phyloP scores from a whole-genome alignment of 345 rosid genomes.

The Salix viminalis region DNA sequence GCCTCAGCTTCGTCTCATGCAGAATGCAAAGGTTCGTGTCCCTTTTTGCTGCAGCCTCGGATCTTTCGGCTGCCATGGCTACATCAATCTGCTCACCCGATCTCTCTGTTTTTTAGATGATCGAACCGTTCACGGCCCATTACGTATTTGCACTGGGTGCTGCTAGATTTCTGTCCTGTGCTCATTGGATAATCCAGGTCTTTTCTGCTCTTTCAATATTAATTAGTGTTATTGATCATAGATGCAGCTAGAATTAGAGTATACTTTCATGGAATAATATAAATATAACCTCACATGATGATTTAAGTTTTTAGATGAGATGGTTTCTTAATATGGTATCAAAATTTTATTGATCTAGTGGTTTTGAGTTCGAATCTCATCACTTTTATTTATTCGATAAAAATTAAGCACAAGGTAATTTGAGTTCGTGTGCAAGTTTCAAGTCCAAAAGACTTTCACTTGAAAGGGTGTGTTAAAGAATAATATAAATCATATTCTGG shows the following conservation, averaged over 20 bases:
- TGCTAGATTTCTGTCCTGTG: constrained; percentile 67
- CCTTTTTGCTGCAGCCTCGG: neutral
- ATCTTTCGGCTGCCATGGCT: neutral
- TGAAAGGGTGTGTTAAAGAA: too few relatives aligned
- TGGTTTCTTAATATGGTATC: fast-evolving
- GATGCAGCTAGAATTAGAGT: too few relatives aligned
- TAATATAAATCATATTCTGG: too few relatives aligned
- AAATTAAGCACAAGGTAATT: too few relatives aligned
- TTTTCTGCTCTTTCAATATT: neutral
- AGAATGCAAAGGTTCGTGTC: constrained; percentile 59
- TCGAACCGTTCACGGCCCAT: constrained; percentile 80
- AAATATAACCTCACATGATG: too few relatives aligned
- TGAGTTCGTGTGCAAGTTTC: too few relatives aligned
- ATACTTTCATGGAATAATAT: too few relatives aligned
- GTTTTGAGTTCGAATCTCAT: too few relatives aligned
- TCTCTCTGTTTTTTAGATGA: constrained; percentile 45
- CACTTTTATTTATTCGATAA: too few relatives aligned
- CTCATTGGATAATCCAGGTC: constrained; percentile 82
- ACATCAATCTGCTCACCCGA: neutral
- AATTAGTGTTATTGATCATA: neutral
- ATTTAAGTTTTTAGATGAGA: too few relatives aligned
- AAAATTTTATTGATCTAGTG: too few relatives aligned
- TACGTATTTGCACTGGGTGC: constrained; percentile 80
- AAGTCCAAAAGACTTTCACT: too few relatives aligned
- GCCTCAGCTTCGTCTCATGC: constrained; percentile 90